phyloP scores from a whole-genome alignment of 2,329 filamentous ascomycete species.

The Fusarium agapanthi region DNA sequence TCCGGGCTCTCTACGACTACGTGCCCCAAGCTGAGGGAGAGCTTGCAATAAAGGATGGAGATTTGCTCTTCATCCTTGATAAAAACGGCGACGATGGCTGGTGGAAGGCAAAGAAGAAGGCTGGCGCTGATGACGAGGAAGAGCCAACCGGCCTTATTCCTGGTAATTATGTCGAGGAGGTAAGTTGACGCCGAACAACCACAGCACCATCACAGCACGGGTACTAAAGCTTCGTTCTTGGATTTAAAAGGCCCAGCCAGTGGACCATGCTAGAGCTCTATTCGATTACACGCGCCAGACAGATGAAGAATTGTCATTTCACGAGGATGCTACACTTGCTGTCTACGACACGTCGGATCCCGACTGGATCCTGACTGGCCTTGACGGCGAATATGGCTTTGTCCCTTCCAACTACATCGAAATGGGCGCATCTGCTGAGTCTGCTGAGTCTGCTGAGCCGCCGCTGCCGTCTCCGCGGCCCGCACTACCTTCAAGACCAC shows the following conservation, averaged over 20 bases:
- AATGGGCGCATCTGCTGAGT: constrained; percentile 59
- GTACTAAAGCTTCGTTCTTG: not conserved
- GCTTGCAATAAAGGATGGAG: constrained; percentile 84
- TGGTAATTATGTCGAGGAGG: constrained; percentile 95
- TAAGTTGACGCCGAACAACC: constrained; percentile 48
- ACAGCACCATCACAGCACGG: not conserved
- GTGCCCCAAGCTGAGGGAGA: constrained; percentile 85
- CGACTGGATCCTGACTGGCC: constrained; percentile 94
- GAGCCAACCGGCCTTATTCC: constrained; percentile 91
- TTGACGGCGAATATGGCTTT: constrained; percentile 88
- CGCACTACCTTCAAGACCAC: constrained; percentile 55
- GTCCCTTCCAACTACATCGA: constrained; percentile 97
- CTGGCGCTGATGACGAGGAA: constrained; percentile 82
- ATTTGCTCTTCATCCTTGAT: constrained; percentile 87
- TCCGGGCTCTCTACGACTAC: constrained; percentile 93
- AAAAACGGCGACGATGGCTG: constrained; percentile 82
- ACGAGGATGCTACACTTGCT: constrained; percentile 82
- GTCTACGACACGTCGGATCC: constrained; percentile 93
- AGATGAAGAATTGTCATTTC: constrained; percentile 95
- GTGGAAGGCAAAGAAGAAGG: constrained; percentile 97
- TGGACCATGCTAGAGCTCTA: constrained; percentile 83
- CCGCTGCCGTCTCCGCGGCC: constrained; percentile 50
- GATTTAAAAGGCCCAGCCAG: constrained; percentile 63
- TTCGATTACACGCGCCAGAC: constrained; percentile 98
- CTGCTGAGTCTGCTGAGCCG: constrained; percentile 54